phyloP scores from a whole-genome alignment of 495 filamentous ascomycete genomes.

The Talaromyces nanjingensis region DNA sequence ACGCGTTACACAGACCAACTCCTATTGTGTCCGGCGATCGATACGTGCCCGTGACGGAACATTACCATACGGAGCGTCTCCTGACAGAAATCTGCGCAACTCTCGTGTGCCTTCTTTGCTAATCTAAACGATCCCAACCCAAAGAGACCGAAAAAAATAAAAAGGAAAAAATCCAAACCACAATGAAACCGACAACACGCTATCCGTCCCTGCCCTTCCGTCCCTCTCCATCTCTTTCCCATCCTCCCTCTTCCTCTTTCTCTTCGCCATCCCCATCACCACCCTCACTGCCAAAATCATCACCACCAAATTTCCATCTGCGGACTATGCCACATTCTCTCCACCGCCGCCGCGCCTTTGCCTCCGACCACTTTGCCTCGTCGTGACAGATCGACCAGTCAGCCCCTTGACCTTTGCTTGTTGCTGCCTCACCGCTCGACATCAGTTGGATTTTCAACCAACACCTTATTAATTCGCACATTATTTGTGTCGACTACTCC shows the following conservation, averaged over 20 bases:
- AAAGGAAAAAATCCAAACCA: neutral
- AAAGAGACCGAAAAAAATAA: neutral
- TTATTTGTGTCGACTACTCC: neutral
- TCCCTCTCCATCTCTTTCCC: conserved; percentile 16
- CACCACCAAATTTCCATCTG: conserved; percentile 11
- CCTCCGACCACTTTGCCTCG: conserved; percentile 7
- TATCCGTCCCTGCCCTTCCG: conserved; percentile 4
- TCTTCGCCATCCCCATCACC: conserved; percentile 15
- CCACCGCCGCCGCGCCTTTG: conserved; percentile 10
- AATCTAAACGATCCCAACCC: neutral
- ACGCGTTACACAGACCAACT: neutral
- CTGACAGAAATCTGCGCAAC: neutral
- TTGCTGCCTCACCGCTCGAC: neutral
- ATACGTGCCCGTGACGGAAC: neutral
- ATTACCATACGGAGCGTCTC: neutral
- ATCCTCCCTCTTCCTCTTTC: conserved; percentile 14
- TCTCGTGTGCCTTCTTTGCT: neutral
- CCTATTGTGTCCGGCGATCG: neutral
- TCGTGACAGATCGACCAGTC: neutral
- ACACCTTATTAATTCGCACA: neutral
- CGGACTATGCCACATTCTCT: conserved; percentile 26
- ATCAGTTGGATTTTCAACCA: neutral
- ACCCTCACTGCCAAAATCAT: conserved; percentile 11
- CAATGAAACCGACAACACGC: conserved; percentile 1
- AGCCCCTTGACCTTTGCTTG: conserved; percentile 1